Base-by-base conservation (phyloP, 2,329 filamentous ascomycete species). In the Hirsutella minnesotensis region DNA sequence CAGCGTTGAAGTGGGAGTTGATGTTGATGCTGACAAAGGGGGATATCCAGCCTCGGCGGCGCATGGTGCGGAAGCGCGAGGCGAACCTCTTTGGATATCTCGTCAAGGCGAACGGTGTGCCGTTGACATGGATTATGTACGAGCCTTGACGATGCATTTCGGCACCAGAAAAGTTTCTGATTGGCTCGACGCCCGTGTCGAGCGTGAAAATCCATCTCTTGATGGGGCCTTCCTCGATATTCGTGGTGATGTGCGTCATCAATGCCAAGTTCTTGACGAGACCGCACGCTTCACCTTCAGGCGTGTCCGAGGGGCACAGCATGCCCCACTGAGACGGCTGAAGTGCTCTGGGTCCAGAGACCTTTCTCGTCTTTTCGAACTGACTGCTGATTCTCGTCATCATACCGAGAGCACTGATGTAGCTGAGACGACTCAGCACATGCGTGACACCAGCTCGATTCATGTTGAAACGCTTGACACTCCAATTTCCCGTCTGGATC, bases 171-270 rank as follows among this genome's bases (percentile, higher is more conserved):
- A 77, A 77, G 52, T 74, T 72, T 30, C 82, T 81, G 40, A 94
- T 77, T 3, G 81, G 79, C 49, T 83, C 80, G 29, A 94, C 84
- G 44, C 90, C 86, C 3, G 86, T 83, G 37, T 94, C 89, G 21
- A 96, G 72, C 44, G 86, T 81, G 57, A 89, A 92, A 2, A 95
- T 81, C 59, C 94, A 79, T 54, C 86, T 82, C 54, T 81, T 83
- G 15, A 98, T 86, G 1, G 92, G 89, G 16, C 80, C 86, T 58
- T 96, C 92, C 44, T 95, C 88, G 44, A 94, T 87, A 49, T 95
- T 87, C 2, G 92, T 98, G 1, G 92, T 98, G 53, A 98, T 96
- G 57, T 98, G 94, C 41, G 94, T 98, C 92, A 98, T 98, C 44
- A 98, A 71, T 9, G 92, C 92, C 68, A 98, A 65, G 57, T 98